Evolutionary conservation across 2,329 filamentous ascomycete species (phyloP), one percentile per base, ranked within the genome.

Genomic region (Diaporthe ampelina): DNA sequence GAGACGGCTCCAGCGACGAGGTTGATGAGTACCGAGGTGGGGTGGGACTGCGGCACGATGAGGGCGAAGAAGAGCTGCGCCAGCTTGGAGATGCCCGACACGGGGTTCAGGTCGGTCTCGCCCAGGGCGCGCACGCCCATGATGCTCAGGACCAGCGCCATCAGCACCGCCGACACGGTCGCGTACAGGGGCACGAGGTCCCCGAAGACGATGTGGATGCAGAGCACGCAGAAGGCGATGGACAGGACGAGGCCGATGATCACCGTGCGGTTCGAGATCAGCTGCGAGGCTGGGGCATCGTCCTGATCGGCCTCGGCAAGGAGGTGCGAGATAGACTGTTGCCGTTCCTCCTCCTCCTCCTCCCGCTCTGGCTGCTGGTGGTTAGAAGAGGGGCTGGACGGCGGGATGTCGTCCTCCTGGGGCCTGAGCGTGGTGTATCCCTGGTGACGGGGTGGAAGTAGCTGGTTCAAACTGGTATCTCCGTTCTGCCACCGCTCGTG

Each of bases 41-140:
- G 93, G 79, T 94, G 91, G 0, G 91, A 91, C 72, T 93, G 87
- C 0, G 97, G 95, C 2, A 97, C 95, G 52, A 97, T 94, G 67
- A 98, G 85, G 3, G 97, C 97, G 82, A 99, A 98, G 81, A 98
- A 93, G 3, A 99, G 90, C 83, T 99, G 97, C 0, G 97, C 97
- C 4, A 99, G 89, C 85, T 99, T 99, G 81, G 94, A 96, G 83
- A 98, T 99, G 45, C 97, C 97, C 1, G 94, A 97, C 3, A 98
- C 97, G 0, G 97, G 97, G 81, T 98, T 98, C 13, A 99, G 88
- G 79, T 99, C 97, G 7, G 97, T 98, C 86, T 98, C 91, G 13
- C 91, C 91, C 0, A 93, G 83, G 0, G 92, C 91, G 43, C 92
- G 85, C 15, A 93, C 92, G 4, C 91, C 92, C 91, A 93, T 93